A percentile compares a stretch with the other conserved stretches of the same genome.
Evolutionary conservation across 306 rosid genomes (phyloP).

Genomic region (Cyamopsis tetragonoloba): DNA sequence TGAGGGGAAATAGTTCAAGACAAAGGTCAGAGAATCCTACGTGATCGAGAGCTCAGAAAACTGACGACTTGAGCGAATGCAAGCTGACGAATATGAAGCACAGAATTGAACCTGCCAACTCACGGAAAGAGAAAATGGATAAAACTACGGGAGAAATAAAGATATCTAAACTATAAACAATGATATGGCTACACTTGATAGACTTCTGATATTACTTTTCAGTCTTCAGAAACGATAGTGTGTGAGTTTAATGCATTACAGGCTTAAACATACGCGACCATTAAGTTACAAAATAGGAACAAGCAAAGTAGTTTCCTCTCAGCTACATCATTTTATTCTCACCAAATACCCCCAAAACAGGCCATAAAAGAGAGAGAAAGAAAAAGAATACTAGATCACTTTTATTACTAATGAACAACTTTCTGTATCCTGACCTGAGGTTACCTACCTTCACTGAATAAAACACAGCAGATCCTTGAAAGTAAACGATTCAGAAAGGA

Average conservation of each 20-base stretch:
- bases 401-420: background rate
- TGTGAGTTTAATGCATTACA: background rate
- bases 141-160: background rate
- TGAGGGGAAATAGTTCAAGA: background rate
- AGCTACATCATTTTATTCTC: background rate
- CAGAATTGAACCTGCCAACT: conserved; percentile 69
- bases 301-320: conserved; percentile 6
- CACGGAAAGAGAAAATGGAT: background rate
- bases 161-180: background rate
- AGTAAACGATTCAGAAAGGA: conserved; percentile 18
- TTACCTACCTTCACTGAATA: conserved; percentile 4
- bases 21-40: conserved; percentile 44
- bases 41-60: conserved; percentile 86
- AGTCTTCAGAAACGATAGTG: background rate
- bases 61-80: conserved; percentile 66
- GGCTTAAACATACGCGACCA: conserved; percentile 8
- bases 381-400: background rate
- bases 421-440: background rate
- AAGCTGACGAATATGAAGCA: conserved; percentile 61
- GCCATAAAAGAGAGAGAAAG: background rate
- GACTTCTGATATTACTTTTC: background rate
- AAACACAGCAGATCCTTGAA: conserved; percentile 2
- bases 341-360: background rate
- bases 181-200: background rate
- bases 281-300: background rate